These are phyloP conservation scores for Leptodontidium sp. DNA, from an alignment of 2,329 filamentous ascomycete species.

Conservation along the genomic window DNA sequence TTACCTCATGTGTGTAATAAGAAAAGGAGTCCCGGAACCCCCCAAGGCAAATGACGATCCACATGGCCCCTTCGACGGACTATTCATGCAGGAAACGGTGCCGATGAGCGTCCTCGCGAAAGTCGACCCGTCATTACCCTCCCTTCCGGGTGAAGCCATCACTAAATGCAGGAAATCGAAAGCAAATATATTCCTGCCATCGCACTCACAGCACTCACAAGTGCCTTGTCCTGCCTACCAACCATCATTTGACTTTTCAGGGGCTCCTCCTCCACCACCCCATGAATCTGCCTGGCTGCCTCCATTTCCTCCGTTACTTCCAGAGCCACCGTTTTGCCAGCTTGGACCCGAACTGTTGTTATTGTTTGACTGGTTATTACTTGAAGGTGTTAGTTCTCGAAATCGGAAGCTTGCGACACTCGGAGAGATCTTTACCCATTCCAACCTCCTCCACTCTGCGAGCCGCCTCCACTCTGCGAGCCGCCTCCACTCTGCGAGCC, in stretches of 20 bases:
- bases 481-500: conserved; percentile 16
- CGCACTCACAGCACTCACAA: neutral
- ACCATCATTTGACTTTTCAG: neutral
- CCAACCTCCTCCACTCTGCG: conserved; percentile 14
- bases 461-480: too few species aligned
- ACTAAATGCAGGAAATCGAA: neutral
- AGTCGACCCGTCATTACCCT: neutral
- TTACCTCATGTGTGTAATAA: neutral
- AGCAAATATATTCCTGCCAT: neutral
- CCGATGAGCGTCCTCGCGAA: neutral
- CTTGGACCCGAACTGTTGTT: neutral
- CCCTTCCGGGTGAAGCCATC: neutral
- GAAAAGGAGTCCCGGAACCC: neutral
- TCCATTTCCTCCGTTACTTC: neutral
- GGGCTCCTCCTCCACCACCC: too few species aligned
- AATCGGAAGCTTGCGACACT: neutral
- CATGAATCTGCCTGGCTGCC: neutral
- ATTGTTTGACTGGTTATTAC: conserved; percentile 4
- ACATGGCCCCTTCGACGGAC: too few species aligned
- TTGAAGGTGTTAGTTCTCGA: neutral
- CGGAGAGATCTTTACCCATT: neutral
- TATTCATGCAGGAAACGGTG: neutral
- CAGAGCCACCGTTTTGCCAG: conserved; percentile 3
- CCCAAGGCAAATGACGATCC: neutral
- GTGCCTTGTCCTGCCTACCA: neutral